Evolutionary conservation across 1,284 basidiomycete species (phyloP), one percentile per base, ranked within the genome.

Genomic region (Thelephora terrestris): DNA sequence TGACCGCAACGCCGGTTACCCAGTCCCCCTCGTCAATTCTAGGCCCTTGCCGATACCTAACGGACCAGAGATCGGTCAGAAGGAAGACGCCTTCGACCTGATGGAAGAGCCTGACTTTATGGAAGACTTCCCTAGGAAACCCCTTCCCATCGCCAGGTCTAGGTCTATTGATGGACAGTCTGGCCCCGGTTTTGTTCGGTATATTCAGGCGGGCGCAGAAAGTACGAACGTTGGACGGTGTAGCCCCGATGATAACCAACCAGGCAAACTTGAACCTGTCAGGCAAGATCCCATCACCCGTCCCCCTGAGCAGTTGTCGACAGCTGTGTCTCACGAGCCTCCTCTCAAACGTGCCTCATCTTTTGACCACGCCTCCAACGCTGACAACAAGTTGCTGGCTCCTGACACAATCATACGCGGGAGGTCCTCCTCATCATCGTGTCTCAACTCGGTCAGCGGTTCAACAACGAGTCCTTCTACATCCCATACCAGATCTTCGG

Each of bases 41-140:
- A 54, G 56, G 17, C 42, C 50, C 2, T 36, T 56, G 7, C 47
- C 52, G 23, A 42, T 42, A 42, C 39, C 39, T 42, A 4, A 23
- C 16, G 39, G 25, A 21, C 21, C 20, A 42, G 62, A 63, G 16
- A 66, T 68, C 34, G 59, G 59, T 20, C 68, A 69, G 39, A 67
- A 74, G 45, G 75, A 72, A 51, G 78, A 79, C 49, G 74, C 74
- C 5, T 76, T 75, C 52, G 81, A 84, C 56, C 79, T 81, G 61
- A 81, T 81, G 58, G 75, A 69, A 25, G 77, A 76, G 1, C 73
- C 76, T 16, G 75, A 79, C 56, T 64, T 78, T 10, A 71, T 70
- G 7, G 69, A 69, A 47, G 69, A 71, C 50, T 70, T 67, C 51
- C 51, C 55, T 43, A 45, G 25, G 58, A 57, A 32, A 36, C 39